Evolutionary conservation across 2,329 filamentous ascomycete species (phyloP), one percentile per base, ranked within the genome.

Genomic region (Dendrostoma leiphaemia): DNA sequence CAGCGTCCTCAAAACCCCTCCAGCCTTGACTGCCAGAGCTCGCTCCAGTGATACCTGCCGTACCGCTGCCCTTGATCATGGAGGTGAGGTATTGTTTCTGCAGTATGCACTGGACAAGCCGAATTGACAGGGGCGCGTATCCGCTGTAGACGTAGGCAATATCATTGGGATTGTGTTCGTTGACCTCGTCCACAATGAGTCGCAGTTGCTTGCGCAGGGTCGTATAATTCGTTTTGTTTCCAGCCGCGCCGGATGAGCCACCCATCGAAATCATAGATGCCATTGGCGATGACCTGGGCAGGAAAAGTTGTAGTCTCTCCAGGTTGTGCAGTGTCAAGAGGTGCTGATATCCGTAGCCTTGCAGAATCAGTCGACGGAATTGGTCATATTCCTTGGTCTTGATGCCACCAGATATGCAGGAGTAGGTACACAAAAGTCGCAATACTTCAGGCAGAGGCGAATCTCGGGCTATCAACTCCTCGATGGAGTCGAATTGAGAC

Each of bases 61-160:
- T 72, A 41, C 72, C 78, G 15, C 80, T 81, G 28, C 88, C 88
- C 62, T 83, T 85, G 49, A 83, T 85, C 10, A 92, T 80, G 4
- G 82, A 84, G 53, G 86, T 76, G 28, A 99, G 76, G 61, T 92
- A 89, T 53, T 90, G 84, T 70, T 99, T 99, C 69, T 97, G 92
- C 45, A 99, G 74, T 47, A 97, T 83, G 67, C 90, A 94, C 70
- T 99, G 95, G 6, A 99, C 88, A 4, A 99, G 82, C 15, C 94
- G 86, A 51, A 97, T 83, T 41, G 90, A 96, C 12, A 99, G 80
- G 0, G 94, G 95, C 4, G 95, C 94, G 67, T 97, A 99, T 49
- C 94, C 95, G 60, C 90, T 96, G 72, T 97, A 99, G 10, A 97
- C 92, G 65, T 99, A 99, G n/a, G 92, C 89, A 58, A 97, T 87